Conservation (phyloP, 225 moss, liverwort and hornwort genomes). For the Takakia lepidozioides region DNA sequence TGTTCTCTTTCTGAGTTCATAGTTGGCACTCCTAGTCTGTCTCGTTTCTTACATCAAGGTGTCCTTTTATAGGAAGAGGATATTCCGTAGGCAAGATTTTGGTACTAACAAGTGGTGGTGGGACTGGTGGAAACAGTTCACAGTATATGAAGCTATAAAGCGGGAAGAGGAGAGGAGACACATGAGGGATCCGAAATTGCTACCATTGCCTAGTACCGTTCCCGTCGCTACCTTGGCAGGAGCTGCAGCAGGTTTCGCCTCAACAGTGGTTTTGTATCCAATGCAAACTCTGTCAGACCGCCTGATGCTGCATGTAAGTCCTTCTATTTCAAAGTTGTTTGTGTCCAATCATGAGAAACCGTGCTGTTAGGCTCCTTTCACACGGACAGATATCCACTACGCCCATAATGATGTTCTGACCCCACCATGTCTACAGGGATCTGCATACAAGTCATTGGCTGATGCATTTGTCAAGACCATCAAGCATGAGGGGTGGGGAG, state of each 20-base stretch:
- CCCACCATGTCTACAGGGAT: conserved; percentile 31
- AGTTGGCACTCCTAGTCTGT: too few species aligned
- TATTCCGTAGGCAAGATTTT: too few species aligned
- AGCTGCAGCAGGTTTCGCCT: conserved; percentile 77
- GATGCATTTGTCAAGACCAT: conserved; percentile 33
- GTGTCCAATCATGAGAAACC: too few species aligned
- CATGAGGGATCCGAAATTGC: conserved; percentile 43
- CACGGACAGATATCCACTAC: too few species aligned
- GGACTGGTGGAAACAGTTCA: conserved; percentile 83
- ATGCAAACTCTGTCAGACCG: conserved; percentile 52
- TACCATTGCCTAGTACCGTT: conserved; percentile 68
- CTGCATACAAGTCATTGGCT: conserved; percentile 54
- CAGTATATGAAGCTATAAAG: conserved; percentile 79
- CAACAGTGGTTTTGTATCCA: conserved; percentile 66
- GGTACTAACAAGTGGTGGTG: too few species aligned
- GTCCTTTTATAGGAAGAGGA: too few species aligned
- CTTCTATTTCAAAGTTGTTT: too few species aligned
- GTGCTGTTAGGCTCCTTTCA: too few species aligned
- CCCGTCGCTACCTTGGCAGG: conserved; percentile 75
- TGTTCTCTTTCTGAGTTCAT: too few species aligned
- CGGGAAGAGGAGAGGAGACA: conserved; percentile 34
- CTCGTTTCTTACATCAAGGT: too few species aligned
- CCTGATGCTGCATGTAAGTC: conserved; percentile 57
- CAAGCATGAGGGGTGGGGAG: conserved; percentile 55
- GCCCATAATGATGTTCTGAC: too few species aligned